phyloP scores from a whole-genome alignment of 2,329 filamentous ascomycete species.

The Alternaria brassicicola region DNA sequence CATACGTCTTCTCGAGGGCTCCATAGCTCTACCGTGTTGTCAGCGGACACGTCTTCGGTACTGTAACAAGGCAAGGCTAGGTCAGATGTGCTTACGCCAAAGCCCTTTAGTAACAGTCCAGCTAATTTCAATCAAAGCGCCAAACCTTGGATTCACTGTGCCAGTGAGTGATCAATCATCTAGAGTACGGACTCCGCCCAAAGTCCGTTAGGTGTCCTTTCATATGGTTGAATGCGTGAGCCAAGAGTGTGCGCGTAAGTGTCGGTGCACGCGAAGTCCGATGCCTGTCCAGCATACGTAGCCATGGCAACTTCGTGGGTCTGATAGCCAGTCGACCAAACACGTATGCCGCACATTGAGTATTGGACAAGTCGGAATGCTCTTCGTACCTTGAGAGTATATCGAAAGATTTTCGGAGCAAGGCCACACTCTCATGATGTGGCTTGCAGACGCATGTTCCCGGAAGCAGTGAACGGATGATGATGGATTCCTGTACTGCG shows the following conservation, averaged over 20 bases:
- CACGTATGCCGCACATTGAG: neutral
- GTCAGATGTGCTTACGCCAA: neutral
- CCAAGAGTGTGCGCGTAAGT: neutral
- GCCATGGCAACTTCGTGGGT: neutral
- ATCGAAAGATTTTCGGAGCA: neutral
- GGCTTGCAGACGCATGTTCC: too few species aligned
- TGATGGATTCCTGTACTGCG: neutral
- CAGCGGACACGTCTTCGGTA: neutral
- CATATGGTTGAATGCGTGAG: too few species aligned
- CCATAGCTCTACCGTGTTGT: neutral
- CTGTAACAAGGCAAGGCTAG: neutral
- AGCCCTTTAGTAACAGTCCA: neutral
- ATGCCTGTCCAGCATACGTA: neutral
- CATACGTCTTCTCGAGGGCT: neutral
- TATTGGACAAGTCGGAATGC: neutral
- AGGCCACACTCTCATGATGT: neutral
- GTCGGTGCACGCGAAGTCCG: neutral
- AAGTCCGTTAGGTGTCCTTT: neutral
- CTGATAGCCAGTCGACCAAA: neutral
- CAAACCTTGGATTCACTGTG: neutral
- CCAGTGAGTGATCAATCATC: neutral
- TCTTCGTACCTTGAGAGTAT: neutral
- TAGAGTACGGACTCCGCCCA: neutral
- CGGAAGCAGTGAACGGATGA: too few species aligned
- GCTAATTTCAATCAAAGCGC: neutral